These are phyloP conservation scores for Aureobasidium namibiae DNA, from an alignment of 2,329 filamentous ascomycete species.

Conservation along the genomic window DNA sequence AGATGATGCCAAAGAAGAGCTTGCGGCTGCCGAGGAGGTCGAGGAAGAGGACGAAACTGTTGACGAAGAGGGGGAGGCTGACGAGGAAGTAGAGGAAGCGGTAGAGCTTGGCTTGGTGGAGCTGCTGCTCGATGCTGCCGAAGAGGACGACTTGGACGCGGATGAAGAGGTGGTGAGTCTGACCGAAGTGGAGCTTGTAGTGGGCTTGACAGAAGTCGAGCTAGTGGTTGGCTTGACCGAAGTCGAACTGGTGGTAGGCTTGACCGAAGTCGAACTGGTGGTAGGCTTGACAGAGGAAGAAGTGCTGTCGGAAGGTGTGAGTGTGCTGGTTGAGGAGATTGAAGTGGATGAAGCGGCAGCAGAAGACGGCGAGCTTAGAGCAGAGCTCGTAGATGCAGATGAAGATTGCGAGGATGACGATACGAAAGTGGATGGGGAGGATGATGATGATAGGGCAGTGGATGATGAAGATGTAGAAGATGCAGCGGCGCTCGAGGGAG, in stretches of 20 bases:
- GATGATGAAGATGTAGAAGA: background rate
- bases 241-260: background rate
- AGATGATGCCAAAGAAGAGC: background rate
- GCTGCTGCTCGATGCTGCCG: background rate
- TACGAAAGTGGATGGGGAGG: too few species aligned
- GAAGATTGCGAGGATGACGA: background rate
- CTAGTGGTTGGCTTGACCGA: background rate
- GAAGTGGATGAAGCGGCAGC: background rate
- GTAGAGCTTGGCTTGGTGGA: background rate
- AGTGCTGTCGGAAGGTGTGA: constrained; percentile 1
- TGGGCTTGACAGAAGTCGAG: background rate
- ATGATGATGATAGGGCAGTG: background rate
- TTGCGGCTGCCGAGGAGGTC: too few species aligned
- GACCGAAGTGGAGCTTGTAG: background rate
- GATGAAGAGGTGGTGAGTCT: background rate
- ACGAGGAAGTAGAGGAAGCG: background rate
- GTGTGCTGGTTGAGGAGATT: background rate
- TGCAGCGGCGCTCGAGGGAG: background rate
- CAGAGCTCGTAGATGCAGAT: background rate
- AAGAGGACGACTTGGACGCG: background rate
- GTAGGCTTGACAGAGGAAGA: background rate
- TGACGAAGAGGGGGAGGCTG: too few species aligned
- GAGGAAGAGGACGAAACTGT: background rate
- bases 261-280: background rate
- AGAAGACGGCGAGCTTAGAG: background rate